Evolutionary conservation across 2,329 filamentous ascomycete genomes (phyloP), one percentile per base, ranked within the genome.

Genomic region (Diaporthe ilicicola): DNA sequence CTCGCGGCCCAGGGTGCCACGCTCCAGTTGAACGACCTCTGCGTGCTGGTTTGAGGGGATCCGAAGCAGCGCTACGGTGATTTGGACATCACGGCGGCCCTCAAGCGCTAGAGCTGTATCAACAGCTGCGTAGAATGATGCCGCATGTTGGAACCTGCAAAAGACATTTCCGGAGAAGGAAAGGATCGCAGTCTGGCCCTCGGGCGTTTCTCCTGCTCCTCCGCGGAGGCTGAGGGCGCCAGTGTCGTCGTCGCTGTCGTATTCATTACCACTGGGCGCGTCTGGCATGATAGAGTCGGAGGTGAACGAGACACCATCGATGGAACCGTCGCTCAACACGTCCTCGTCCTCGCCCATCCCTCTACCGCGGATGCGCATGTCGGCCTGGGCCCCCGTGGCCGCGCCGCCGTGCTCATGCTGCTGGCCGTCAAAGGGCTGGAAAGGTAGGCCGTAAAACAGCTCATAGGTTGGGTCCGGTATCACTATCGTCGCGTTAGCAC

Each of bases 391-490:
- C 50, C 10, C 34, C 34, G 4, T 15, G 62, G 62, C 10, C 6
- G 13, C 22, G 15, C 29, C 29, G 15, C n/a, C 39, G 9, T 29
- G 39, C 42, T 42, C 19, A 4, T 4, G 59, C 51, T 13, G 12
- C 19, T 54, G 55, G 34, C 27, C 29, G 27, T 13, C 67, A 7
- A 5, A 56, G n/a, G 34, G 42, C n/a, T 71, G 22, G 19, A 56
- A 64, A n/a, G 71, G 71, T 13, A 71, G 42, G 3, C 68, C 68
- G 46, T 71, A 73, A 34, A 46, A 71, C 2, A 64, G 27, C 56
- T 73, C 71, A 29, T 48, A 71, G 34, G 51, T 71, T 22, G 66
- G 53, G 3, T 73, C 69, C 50, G 71, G 71, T 24, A 51, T 71
- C 69, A 73, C 71, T 72, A 32, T 3, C 50, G 19, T 22, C 19